phyloP scores from a whole-genome alignment of 2,329 filamentous ascomycete species.

The Pseudogymnoascus sp. region DNA sequence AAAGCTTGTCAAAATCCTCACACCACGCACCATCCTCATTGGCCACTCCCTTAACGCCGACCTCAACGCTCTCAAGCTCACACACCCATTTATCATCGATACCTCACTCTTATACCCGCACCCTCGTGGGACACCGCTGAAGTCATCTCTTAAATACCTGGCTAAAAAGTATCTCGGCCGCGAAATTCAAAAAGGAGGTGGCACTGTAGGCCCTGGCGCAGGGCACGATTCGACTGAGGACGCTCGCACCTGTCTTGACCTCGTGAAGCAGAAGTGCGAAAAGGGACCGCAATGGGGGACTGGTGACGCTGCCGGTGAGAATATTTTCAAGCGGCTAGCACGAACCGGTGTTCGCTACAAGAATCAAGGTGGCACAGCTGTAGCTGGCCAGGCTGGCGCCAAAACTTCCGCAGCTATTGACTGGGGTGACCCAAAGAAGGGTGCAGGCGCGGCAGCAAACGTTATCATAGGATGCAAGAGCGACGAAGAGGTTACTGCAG shows the following conservation, averaged over 20 bases:
- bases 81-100: conserved; percentile 90
- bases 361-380: conserved; percentile 52
- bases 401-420: conserved; percentile 74
- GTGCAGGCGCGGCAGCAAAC: conserved; percentile 49
- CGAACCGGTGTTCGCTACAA: conserved; percentile 57
- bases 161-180: conserved; percentile 76
- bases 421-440: conserved; percentile 72
- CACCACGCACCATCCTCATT: conserved; percentile 65
- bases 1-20: conserved; percentile 65
- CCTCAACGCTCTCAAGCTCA: conserved; percentile 73
- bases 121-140: conserved; percentile 79
- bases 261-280: conserved; percentile 93
- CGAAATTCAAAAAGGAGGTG: conserved; percentile 76
- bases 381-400: conserved; percentile 45
- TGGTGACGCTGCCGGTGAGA: conserved; percentile 71
- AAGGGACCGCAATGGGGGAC: conserved; percentile 83
- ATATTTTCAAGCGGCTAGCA: conserved; percentile 77
- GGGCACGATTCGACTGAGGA: conserved; percentile 95
- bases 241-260: conserved; percentile 80
- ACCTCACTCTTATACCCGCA: conserved; percentile 88
- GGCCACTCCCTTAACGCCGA: conserved; percentile 80
- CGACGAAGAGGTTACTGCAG: conserved; percentile 51
- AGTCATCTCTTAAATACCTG: conserved; percentile 85
- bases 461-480: conserved; percentile 50
- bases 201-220: conserved; percentile 38